Conservation (phyloP, 164 flowering plant species). For the Tinospora cordifolia region DNA sequence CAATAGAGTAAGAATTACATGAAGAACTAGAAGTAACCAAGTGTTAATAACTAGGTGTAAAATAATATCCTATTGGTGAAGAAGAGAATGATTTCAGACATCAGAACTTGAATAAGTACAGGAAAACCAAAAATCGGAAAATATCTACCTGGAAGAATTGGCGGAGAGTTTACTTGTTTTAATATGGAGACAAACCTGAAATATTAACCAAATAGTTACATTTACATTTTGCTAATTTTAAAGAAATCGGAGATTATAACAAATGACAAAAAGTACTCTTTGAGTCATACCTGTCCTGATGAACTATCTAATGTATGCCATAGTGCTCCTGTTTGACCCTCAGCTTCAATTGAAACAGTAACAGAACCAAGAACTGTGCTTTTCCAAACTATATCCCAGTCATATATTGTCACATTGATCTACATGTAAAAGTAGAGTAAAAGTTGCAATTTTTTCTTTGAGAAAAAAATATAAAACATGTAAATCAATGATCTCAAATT, state of each 20-base stretch:
- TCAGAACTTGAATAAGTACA: too few relatives aligned
- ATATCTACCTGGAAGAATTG: slow-evolving; percentile 48
- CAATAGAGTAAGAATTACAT: too few relatives aligned
- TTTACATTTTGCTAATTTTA: background rate
- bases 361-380: slow-evolving; percentile 91
- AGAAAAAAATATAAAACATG: too few relatives aligned
- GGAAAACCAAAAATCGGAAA: too few relatives aligned
- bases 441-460: too few relatives aligned
- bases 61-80: too few relatives aligned
- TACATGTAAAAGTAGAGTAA: slow-evolving; percentile 21
- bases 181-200: slow-evolving; percentile 89
- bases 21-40: too few relatives aligned
- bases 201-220: slow-evolving; percentile 16
- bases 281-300: slow-evolving; percentile 99
- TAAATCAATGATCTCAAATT: background rate
- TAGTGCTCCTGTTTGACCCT: slow-evolving; percentile 74
- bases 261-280: background rate
- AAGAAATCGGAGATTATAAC: background rate
- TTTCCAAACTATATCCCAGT: slow-evolving; percentile 99
- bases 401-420: slow-evolving; percentile 88
- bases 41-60: too few relatives aligned
- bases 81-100: too few relatives aligned
- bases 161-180: slow-evolving; percentile 51
- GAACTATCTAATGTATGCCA: slow-evolving; percentile 87
- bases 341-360: slow-evolving; percentile 67